Evolutionary conservation across 805 yeast species (phyloP).

Genomic region (Priceomyces melissophilus): DNA sequence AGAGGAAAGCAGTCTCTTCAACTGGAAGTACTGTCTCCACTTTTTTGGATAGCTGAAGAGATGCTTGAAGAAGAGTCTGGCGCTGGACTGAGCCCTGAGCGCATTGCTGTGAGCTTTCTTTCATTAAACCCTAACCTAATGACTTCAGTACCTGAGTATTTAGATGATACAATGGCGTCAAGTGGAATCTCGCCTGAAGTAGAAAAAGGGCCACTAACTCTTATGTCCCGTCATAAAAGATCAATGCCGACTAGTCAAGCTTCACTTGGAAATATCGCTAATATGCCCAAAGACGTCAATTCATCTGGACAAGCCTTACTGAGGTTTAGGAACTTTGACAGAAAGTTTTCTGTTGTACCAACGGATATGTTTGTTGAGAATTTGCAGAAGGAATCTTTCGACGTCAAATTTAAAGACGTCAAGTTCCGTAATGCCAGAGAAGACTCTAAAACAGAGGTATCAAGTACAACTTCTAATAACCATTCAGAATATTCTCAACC

Average conservation of each 20-base stretch:
- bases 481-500: conserved; percentile 1
- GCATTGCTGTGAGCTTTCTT: conserved; percentile 21
- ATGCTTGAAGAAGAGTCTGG: conserved; percentile 10
- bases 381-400: conserved; percentile 2
- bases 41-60: conserved; percentile 18
- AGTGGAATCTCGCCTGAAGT: not conserved
- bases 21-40: conserved; percentile 17
- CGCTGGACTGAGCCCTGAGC: conserved; percentile 16
- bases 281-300: conserved; percentile 13
- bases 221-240: not conserved
- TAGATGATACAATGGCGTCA: not conserved
- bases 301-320: conserved; percentile 14
- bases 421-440: conserved; percentile 10
- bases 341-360: conserved; percentile 28
- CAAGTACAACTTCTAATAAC: not conserved
- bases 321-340: conserved; percentile 13
- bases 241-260: conserved; percentile 2
- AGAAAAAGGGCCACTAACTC: too few species aligned
- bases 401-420: conserved; percentile 23
- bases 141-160: conserved; percentile 4
- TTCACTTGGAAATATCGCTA: conserved; percentile 4
- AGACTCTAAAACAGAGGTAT: not conserved
- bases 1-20: conserved; percentile 18
- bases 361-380: conserved; percentile 20
- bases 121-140: conserved; percentile 17